phyloP scores from a whole-genome alignment of 192 early-diverging fungal species.

The Backusella liffmaniae region DNA sequence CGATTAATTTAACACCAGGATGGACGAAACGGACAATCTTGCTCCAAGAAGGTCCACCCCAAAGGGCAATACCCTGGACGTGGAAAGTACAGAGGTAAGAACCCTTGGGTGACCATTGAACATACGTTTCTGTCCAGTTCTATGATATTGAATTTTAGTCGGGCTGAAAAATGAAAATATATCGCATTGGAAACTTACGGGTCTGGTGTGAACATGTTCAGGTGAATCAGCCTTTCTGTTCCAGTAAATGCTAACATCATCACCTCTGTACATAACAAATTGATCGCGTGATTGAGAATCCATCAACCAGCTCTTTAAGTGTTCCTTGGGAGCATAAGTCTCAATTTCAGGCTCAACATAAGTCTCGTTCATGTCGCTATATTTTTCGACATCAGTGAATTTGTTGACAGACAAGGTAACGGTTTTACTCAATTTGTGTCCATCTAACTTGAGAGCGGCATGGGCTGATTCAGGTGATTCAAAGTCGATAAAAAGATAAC shows the following conservation, averaged over 20 bases:
- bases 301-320: slow-evolving; percentile 85
- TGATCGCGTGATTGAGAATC: slow-evolving; percentile 88
- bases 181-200: slow-evolving; percentile 30
- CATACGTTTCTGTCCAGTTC: slow-evolving; percentile 95
- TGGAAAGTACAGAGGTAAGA: slow-evolving; percentile 95
- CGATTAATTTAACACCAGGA: slow-evolving; percentile 84
- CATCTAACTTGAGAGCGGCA: slow-evolving; percentile 76
- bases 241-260: slow-evolving; percentile 86
- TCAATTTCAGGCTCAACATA: slow-evolving; percentile 75
- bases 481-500: slow-evolving; percentile 91
- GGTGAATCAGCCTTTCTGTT: slow-evolving; percentile 86
- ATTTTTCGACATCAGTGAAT: slow-evolving; percentile 92
- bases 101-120: slow-evolving; percentile 94
- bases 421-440: slow-evolving; percentile 76
- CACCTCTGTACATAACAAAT: slow-evolving; percentile 82
- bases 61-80: slow-evolving; percentile 89
- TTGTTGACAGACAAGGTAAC: slow-evolving; percentile 83
- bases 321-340: slow-evolving; percentile 76
- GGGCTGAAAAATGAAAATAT: background rate
- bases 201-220: slow-evolving; percentile 68
- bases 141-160: slow-evolving; percentile 14
- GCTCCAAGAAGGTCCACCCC: slow-evolving; percentile 92
- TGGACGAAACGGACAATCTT: slow-evolving; percentile 92
- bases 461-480: slow-evolving; percentile 82
- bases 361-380: slow-evolving; percentile 68